Base-by-base conservation (phyloP, 2,329 filamentous ascomycete genomes). In the Aureobasidium lini region DNA sequence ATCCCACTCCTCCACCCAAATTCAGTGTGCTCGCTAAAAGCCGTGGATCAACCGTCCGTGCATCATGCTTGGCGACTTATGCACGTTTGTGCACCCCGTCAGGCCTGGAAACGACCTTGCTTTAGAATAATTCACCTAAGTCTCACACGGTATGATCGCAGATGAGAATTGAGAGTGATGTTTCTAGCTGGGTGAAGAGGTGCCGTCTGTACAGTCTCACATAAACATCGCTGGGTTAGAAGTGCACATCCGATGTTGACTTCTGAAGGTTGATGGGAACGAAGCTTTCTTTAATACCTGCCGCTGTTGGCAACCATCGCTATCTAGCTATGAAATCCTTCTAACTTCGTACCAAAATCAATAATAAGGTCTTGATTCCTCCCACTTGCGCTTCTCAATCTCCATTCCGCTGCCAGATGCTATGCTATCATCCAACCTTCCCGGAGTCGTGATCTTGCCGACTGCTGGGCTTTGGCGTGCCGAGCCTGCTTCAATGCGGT, bases 321-420 rank as follows among this genome's bases (percentile, higher is more conserved):
- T 34, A 47, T 47, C 43, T 47, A 57, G 40, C 1, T 48, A 15
- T 32, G 23, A 3, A 23, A 23, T 23, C 23, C 23, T 23, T 23
- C 23, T 23, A 23, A 23, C 23, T 23, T 13, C 16, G 32, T 40
- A 48, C 13, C 34, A 48, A 48, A 23, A 39, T 59, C 40, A 80
- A 66, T 80, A 80, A 53, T 78, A 72, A 47, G 76, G 71, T 64
- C 73, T 70, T 9, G 74, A 72, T 63, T 80, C 78, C 50, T 79
- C 73, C 78, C 78, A 80, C 47, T 68, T 72, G 64, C 71, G 70
- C 58, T 64, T 64, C 56, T 72, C 69, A 57, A 68, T 68, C 64
- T 66, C 68, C 49, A 69, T 67, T 31, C 65, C 68, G 29, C 65
- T 64, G 23, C 66, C 66, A 31, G 64, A 68, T 11, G 68, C 67